A percentile compares a stretch with the other conserved stretches of the same genome.
These are phyloP conservation scores for Trichoderma afroharzianum DNA, from an alignment of 2,329 filamentous ascomycete species.

Conservation along the genomic window DNA sequence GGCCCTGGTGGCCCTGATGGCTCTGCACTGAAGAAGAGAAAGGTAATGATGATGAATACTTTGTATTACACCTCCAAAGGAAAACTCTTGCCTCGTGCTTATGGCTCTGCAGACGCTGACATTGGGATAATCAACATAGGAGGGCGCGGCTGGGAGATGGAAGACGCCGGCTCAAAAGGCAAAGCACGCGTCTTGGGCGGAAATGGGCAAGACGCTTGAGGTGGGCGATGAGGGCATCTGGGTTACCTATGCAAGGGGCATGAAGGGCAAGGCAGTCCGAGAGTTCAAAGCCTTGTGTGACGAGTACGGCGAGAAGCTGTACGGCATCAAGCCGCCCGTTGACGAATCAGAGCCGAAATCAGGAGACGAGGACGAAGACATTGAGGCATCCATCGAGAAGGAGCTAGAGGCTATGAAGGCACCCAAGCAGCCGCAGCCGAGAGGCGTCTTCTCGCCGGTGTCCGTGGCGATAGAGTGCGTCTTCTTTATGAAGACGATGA, in stretches of 20 bases:
- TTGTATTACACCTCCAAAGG: slow-evolving; percentile 8
- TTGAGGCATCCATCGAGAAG: slow-evolving; percentile 58
- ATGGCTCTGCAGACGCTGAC: not conserved
- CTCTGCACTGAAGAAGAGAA: slow-evolving; percentile 38
- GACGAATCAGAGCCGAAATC: slow-evolving; percentile 20
- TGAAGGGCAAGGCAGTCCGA: slow-evolving; percentile 64
- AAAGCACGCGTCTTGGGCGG: slow-evolving; percentile 42
- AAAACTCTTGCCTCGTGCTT: not conserved
- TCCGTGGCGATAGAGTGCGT: slow-evolving; percentile 58
- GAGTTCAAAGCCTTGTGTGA: slow-evolving; percentile 66
- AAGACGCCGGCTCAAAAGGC: slow-evolving; percentile 56
- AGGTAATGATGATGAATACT: slow-evolving; percentile 28
- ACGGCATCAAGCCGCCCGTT: slow-evolving; percentile 44
- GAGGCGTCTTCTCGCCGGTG: slow-evolving; percentile 50
- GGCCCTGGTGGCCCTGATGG: slow-evolving; percentile 27
- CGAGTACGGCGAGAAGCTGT: slow-evolving; percentile 64
- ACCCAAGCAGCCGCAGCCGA: slow-evolving; percentile 37
- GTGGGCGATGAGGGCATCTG: slow-evolving; percentile 71
- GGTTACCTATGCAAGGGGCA: slow-evolving; percentile 71
- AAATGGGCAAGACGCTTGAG: slow-evolving; percentile 50
- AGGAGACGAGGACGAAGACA: slow-evolving; percentile 29
- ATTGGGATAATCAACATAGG: slow-evolving; percentile 29
- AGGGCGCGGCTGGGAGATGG: slow-evolving; percentile 56
- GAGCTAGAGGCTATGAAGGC: slow-evolving; percentile 64
- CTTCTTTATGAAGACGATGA: slow-evolving; percentile 56